These are phyloP conservation scores for Ceratocystis lukuohia DNA, from an alignment of 2,329 filamentous ascomycete genomes.

Conservation along the genomic window DNA sequence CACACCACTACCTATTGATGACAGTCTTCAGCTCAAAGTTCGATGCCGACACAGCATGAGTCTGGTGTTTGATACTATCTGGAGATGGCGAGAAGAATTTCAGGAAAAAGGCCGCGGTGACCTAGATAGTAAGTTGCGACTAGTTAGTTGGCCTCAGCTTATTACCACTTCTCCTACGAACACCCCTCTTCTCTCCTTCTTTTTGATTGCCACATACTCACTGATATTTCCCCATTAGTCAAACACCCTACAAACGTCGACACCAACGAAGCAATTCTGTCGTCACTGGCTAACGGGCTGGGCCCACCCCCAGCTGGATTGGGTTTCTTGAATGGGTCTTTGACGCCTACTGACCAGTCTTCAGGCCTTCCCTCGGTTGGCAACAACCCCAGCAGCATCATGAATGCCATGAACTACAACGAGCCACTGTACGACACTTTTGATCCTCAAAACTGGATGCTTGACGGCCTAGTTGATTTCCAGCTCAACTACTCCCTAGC, in stretches of 20 bases:
- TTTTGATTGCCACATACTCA: not conserved
- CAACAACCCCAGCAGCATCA: constrained; percentile 33
- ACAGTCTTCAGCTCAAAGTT: constrained; percentile 67
- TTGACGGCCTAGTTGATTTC: constrained; percentile 73
- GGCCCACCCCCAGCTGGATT: constrained; percentile 35
- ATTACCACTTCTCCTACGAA: not conserved
- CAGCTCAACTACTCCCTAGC: constrained; percentile 49
- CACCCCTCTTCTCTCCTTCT: not conserved
- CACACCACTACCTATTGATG: constrained; percentile 43
- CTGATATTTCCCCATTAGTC: constrained; percentile 26
- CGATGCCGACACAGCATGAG: constrained; percentile 75
- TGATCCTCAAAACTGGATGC: constrained; percentile 84
- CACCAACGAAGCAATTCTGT: constrained; percentile 58
- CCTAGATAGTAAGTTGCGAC: constrained; percentile 49
- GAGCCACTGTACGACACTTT: constrained; percentile 74
- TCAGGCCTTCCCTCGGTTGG: constrained; percentile 24
- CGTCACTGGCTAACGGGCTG: constrained; percentile 44
- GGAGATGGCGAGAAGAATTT: constrained; percentile 73
- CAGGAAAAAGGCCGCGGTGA: constrained; percentile 56
- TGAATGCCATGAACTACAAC: constrained; percentile 42
- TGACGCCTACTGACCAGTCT: constrained; percentile 39
- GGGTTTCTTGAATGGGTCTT: constrained; percentile 36
- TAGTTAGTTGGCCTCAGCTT: not conserved
- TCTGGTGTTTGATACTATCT: constrained; percentile 71
- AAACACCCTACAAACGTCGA: constrained; percentile 81